A percentile compares a stretch with the other conserved stretches of the same genome.
phyloP scores from a whole-genome alignment of 2,329 filamentous ascomycete species.

The Magnaporthales sp. region DNA sequence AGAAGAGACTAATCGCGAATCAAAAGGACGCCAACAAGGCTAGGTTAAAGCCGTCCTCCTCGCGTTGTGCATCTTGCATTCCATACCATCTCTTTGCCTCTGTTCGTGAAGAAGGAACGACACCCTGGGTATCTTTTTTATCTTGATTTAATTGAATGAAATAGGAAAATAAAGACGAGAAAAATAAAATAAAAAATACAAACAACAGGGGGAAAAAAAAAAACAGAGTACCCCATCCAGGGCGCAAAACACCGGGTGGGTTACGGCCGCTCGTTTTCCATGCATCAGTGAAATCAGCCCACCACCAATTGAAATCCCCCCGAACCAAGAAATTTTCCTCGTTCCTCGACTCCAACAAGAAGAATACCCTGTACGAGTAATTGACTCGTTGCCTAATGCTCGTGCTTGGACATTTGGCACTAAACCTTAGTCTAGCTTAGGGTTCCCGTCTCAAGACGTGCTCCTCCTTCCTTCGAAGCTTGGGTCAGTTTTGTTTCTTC shows the following conservation, averaged over 20 bases:
- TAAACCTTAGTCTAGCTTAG: background rate
- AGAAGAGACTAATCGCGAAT: no score
- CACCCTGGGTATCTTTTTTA: no score
- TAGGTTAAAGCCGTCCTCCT: no score
- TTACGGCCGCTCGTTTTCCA: background rate
- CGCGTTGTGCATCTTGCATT: no score
- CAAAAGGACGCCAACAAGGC: no score
- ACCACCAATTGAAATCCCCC: background rate
- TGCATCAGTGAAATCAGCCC: slow-evolving; percentile 1
- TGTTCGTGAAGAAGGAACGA: no score
- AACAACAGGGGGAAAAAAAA: background rate
- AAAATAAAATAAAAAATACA: background rate
- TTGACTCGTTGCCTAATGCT: background rate
- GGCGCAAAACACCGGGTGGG: background rate
- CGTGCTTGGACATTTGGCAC: background rate
- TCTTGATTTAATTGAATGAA: no score
- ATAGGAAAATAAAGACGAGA: background rate
- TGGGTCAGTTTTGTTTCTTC: background rate
- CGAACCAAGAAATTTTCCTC: background rate
- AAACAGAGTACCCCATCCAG: background rate
- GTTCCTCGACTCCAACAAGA: background rate
- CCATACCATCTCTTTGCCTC: no score
- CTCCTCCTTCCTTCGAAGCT: background rate
- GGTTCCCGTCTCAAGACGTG: background rate
- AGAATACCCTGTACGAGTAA: background rate